phyloP scores from a whole-genome alignment of 306 rosid genomes.

The Vigna angularis region DNA sequence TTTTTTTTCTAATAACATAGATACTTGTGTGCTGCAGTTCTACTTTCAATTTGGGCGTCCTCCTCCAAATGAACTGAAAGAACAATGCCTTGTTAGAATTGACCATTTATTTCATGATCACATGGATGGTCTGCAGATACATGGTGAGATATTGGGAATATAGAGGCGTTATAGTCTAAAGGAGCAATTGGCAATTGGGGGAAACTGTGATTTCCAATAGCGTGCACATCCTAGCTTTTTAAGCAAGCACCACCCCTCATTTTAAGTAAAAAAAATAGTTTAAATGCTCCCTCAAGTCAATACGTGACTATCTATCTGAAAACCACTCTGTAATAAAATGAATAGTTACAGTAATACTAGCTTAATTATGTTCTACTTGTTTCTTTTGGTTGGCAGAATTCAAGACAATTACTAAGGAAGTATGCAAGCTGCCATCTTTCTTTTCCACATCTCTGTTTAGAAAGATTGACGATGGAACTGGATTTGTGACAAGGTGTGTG shows the following conservation, averaged over 20 bases:
- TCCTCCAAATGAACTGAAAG: constrained; percentile 80
- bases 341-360: constrained; percentile 24
- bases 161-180: constrained; percentile 34
- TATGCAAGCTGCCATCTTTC: constrained; percentile 98
- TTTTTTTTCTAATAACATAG: constrained; percentile 36
- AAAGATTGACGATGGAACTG: constrained; percentile 87
- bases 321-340: constrained; percentile 1
- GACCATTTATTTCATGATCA: constrained; percentile 81
- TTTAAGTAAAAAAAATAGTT: constrained; percentile 25
- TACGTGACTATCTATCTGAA: constrained; percentile 9
- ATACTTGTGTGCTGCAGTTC: constrained; percentile 68
- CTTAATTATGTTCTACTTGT: constrained; percentile 48
- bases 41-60: constrained; percentile 93
- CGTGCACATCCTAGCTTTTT: constrained; percentile 26
- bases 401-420: constrained; percentile 82
- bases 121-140: constrained; percentile 77
- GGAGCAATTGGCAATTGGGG: constrained; percentile 31
- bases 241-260: constrained; percentile 29
- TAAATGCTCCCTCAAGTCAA: constrained; percentile 38
- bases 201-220: constrained; percentile 26
- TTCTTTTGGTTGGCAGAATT: constrained; percentile 69
- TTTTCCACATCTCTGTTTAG: constrained; percentile 76
- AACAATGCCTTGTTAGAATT: constrained; percentile 69
- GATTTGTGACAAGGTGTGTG: constrained; percentile 82
- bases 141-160: constrained; percentile 69